Evolutionary conservation across 129 eudicot species (phyloP).

Genomic region (Escallonia herrerae): DNA sequence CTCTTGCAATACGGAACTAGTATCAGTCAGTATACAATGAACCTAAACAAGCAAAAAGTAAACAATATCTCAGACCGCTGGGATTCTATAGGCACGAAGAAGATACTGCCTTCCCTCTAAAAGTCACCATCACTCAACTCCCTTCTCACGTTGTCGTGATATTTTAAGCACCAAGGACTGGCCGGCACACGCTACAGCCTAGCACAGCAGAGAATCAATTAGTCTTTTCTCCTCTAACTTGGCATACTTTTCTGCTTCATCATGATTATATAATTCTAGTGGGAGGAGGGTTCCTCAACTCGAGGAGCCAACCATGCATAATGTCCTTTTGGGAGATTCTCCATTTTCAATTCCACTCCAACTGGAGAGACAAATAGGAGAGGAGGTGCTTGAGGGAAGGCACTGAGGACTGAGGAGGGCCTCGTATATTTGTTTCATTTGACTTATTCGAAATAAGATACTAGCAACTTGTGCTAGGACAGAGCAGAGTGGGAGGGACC

Average conservation of each 20-base stretch:
- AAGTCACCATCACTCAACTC: constrained; percentile 44
- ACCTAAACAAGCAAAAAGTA: constrained; percentile 1
- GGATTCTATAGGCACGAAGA: constrained; percentile 28
- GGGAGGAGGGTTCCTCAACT: constrained; percentile 42
- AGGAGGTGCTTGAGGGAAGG: neutral
- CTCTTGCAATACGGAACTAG: no score
- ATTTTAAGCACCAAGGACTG: constrained; percentile 5
- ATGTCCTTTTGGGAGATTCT: constrained; percentile 27
- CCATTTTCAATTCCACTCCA: constrained; percentile 24
- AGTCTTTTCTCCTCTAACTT: constrained; percentile 22
- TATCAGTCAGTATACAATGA: neutral
- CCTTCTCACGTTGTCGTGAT: constrained; percentile 12
- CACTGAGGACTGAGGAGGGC: constrained; percentile 5
- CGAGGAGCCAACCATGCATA: constrained; percentile 42
- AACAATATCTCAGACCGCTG: constrained; percentile 9
- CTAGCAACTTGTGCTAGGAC: constrained; percentile 12
- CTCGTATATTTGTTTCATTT: constrained; percentile 4
- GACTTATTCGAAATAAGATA: constrained; percentile 20
- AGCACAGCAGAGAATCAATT: constrained; percentile 40
- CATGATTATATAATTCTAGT: constrained; percentile 14
- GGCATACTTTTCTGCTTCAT: constrained; percentile 22
- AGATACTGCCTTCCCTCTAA: constrained; percentile 34
- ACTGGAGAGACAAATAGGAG: constrained; percentile 12
- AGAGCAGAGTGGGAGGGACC: constrained; percentile 36
- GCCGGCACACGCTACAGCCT: constrained; percentile 27